phyloP scores from a whole-genome alignment of 371 early-diverging fungal species.

The Neoconidiobolus thromboides region DNA sequence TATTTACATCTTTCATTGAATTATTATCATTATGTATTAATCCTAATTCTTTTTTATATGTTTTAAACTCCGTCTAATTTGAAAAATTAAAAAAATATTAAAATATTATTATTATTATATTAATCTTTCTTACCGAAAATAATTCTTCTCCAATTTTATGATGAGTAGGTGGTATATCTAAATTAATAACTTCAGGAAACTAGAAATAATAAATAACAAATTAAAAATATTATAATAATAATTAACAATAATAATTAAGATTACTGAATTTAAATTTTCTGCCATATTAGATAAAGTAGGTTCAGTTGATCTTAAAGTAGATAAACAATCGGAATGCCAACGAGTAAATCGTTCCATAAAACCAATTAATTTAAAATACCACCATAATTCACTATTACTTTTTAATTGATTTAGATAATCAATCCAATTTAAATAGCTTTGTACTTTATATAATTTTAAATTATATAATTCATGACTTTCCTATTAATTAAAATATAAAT shows the following conservation, averaged over 20 bases:
- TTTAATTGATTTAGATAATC: constrained; percentile 1
- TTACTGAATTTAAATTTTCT: background rate
- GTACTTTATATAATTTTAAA: background rate
- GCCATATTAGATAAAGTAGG: background rate
- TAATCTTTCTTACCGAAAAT: background rate
- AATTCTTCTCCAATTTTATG: background rate
- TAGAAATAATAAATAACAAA: too few species aligned
- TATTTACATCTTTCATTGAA: background rate
- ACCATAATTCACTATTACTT: background rate
- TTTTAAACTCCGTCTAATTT: background rate
- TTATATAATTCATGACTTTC: background rate
- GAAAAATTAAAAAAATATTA: too few species aligned
- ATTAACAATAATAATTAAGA: background rate
- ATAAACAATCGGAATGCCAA: background rate
- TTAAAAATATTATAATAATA: background rate
- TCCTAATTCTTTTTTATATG: background rate
- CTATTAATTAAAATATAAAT: background rate
- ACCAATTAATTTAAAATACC: background rate
- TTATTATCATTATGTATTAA: background rate
- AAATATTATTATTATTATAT: too few species aligned
- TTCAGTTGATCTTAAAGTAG: background rate
- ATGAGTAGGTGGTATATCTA: background rate
- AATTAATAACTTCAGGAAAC: background rate
- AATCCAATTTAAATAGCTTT: constrained; percentile 1
- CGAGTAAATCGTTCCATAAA: background rate